Evolutionary conservation across 2,329 filamentous ascomycete genomes (phyloP), one percentile per base, ranked within the genome.

Genomic region (Penicillium paneum): DNA sequence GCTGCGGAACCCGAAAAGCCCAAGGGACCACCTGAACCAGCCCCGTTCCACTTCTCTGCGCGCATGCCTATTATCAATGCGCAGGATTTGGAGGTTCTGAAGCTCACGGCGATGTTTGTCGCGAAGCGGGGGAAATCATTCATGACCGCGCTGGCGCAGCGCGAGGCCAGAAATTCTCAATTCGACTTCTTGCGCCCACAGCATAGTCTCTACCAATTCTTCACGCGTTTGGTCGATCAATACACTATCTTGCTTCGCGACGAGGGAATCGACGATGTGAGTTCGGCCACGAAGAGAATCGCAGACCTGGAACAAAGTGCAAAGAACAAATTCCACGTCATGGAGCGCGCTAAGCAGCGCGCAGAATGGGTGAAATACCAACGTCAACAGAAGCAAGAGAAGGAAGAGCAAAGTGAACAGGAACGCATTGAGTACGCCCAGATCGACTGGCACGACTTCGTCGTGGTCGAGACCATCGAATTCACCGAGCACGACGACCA

Each of bases 371-470:
- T 88, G 60, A 91, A 90, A 71, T 89, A 85, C 68, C 88, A 94
- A 67, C 90, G 94, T 63, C 79, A 86, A 51, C 90, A 97, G 76
- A 93, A 92, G 71, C 84, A 87, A 64, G 90, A 92, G 79, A 91
- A 92, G 69, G 91, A 96, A 67, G 91, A 95, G 67, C 86, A 92
- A 59, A 88, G 88, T 38, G 89, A 95, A 68, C 85, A 91, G 67
- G 90, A 96, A 71, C 86, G 87, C 66, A 76, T 86, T 46, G 81
- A 82, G 49, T 88, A 94, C 72, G 88, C 89, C 1, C 88, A 94
- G 65, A 94, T 99, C 59, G 94, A 99, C 73, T 99, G 94, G 94
- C 90, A 96, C 68, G 93, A 97, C 70, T 99, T 99, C 66, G 87
- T 93, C 32, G 89, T 99, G 19, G 91, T 97, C 41, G 94, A 97